Base-by-base conservation (phyloP, 768 basidiomycete genomes). In the Hydnomerulius pinastri region DNA sequence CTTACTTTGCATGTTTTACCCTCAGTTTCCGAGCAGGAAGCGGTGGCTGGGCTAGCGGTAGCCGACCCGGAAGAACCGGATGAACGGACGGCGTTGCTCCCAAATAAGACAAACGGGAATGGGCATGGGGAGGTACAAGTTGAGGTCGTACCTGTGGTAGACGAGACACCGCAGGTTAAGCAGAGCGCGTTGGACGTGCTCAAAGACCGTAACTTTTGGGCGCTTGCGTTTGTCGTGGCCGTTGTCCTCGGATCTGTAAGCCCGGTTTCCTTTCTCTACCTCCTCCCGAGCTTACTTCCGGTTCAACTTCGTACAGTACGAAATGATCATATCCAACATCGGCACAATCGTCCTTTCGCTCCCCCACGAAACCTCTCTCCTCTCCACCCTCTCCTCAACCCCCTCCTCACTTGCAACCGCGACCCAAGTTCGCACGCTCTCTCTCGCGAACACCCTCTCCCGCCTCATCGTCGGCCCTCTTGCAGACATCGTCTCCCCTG, bases 251-350 rank as follows among this genome's bases (percentile, higher is more conserved):
- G 89, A 21, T 76, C 83, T 17, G 89, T 90, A 60, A 70, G 87
- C 77, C 43, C n/a, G n/a, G 30, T 21, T 4, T 6, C 29, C 29
- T 29, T 17, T 29, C n/a, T n/a, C n/a, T n/a, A n/a, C n/a, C n/a
- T n/a, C n/a, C n/a, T n/a, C n/a, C n/a, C n/a, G n/a, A n/a, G n/a
- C n/a, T n/a, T n/a, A n/a, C n/a, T n/a, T n/a, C n/a, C n/a, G n/a
- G n/a, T n/a, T n/a, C n/a, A n/a, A 29, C 4, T 50, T 37, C n/a
- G 33, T 15, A 6, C 46, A 89, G 86, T 80, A 78, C 39, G 89
- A 91, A 65, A 91, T 90, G 88, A 76, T 92, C 18, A 83, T 92
- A 17, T 85, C 88, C 17, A 92, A 90, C 59, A 83, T 92, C 40
- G 90, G 88, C 30, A 82, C 86, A 1, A 86, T 92, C 43, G 77